Evolutionary conservation across 2,329 filamentous ascomycete species (phyloP).

Genomic region (Coccinonectria pachysandricola): DNA sequence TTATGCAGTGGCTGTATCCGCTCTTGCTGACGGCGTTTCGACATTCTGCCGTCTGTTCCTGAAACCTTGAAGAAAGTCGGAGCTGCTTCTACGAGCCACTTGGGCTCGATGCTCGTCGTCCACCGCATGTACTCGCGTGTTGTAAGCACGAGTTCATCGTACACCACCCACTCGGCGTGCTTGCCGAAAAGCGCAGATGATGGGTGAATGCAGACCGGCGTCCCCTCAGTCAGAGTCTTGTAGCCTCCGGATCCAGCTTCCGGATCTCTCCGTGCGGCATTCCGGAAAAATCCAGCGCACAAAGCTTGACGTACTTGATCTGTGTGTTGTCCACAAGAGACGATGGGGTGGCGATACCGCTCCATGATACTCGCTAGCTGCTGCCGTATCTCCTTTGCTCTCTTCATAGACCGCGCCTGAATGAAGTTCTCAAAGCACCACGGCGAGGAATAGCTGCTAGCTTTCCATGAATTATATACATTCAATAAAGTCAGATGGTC

Average conservation of each 20-base stretch:
- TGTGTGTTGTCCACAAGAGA: slow-evolving; percentile 81
- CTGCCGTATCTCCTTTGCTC: slow-evolving; percentile 87
- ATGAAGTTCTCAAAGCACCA: slow-evolving; percentile 99
- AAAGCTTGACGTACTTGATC: slow-evolving; percentile 79
- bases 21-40: slow-evolving; percentile 88
- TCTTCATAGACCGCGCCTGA: slow-evolving; percentile 77
- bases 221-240: slow-evolving; percentile 93
- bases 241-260: slow-evolving; percentile 64
- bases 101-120: slow-evolving; percentile 87
- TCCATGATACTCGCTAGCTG: slow-evolving; percentile 92
- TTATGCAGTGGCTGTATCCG: slow-evolving; percentile 93
- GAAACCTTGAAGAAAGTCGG: slow-evolving; percentile 99
- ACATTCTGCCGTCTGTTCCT: slow-evolving; percentile 64
- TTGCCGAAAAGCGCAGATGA: slow-evolving; percentile 89
- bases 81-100: slow-evolving; percentile 89
- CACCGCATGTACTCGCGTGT: slow-evolving; percentile 98
- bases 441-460: slow-evolving; percentile 66
- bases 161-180: slow-evolving; percentile 92
- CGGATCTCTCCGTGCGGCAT: slow-evolving; percentile 86
- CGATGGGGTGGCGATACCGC: slow-evolving; percentile 70
- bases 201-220: slow-evolving; percentile 90
- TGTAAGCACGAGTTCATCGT: slow-evolving; percentile 81
- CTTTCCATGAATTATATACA: slow-evolving; percentile 96
- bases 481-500: slow-evolving; percentile 94
- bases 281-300: slow-evolving; percentile 91